phyloP scores from a whole-genome alignment of 2,329 filamentous ascomycete species.

The Botrytis elliptica region DNA sequence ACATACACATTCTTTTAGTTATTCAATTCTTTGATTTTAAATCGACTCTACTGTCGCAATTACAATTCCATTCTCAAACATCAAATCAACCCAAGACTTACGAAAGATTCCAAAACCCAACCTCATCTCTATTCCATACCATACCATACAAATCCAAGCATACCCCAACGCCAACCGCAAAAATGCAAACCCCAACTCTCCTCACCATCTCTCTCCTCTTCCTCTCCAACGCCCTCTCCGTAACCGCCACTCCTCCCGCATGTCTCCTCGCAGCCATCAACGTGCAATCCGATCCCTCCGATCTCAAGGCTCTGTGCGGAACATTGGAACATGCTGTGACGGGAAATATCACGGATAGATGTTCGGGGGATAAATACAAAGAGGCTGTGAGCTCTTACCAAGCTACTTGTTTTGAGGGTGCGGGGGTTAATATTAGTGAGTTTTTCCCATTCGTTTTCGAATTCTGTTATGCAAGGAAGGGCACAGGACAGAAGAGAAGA shows the following conservation, averaged over 20 bases:
- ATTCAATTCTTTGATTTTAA: not conserved
- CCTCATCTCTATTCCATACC: not conserved
- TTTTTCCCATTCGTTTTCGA: not conserved
- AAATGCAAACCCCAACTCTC: conserved; percentile 31
- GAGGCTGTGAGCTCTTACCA: conserved; percentile 21
- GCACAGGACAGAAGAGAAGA: no score
- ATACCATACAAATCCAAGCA: not conserved
- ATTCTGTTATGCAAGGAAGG: not conserved
- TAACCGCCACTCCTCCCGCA: conserved; percentile 31
- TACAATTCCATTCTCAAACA: not conserved
- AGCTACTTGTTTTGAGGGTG: conserved; percentile 20
- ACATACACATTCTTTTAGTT: not conserved
- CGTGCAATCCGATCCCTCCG: conserved; percentile 21
- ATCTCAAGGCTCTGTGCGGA: conserved; percentile 23
- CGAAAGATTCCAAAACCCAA: not conserved
- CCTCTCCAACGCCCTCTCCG: conserved; percentile 25
- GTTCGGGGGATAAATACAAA: not conserved
- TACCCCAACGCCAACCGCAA: conserved; percentile 15
- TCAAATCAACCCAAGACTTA: not conserved
- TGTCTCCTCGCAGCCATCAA: conserved; percentile 33
- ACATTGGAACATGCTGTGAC: conserved; percentile 13
- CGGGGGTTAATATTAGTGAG: conserved; percentile 16
- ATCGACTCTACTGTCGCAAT: not conserved
- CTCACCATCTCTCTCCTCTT: conserved; percentile 29
- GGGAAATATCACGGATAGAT: conserved; percentile 25